These are phyloP conservation scores for Leishmania martiniquensis DNA, from an alignment of 208 protist species.

Conservation along the genomic window DNA sequence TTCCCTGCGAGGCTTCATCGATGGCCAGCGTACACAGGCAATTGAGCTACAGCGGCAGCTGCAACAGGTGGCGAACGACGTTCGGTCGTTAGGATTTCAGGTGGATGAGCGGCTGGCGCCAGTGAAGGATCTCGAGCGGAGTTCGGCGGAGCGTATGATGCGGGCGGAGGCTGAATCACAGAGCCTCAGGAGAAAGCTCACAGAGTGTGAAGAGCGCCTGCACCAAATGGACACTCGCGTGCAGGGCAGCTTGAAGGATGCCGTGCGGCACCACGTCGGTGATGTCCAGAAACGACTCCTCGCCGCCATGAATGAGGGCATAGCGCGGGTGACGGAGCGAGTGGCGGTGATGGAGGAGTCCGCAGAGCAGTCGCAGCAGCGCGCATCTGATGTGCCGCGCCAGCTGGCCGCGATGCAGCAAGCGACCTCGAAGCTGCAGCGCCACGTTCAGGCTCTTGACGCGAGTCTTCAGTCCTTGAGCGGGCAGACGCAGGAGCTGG, in stretches of 20 bases:
- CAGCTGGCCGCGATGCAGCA: slow-evolving; percentile 18
- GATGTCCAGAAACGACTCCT: slow-evolving; percentile 30
- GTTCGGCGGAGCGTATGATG: slow-evolving; percentile 28
- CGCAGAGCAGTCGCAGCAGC: slow-evolving; percentile 10
- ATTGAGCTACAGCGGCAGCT: slow-evolving; percentile 51
- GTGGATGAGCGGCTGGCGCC: slow-evolving; percentile 23
- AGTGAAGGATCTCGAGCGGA: slow-evolving; percentile 17
- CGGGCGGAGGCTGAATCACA: slow-evolving; percentile 24
- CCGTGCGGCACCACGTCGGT: slow-evolving; percentile 19
- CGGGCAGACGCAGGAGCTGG: slow-evolving; percentile 15
- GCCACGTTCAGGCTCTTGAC: slow-evolving; percentile 16
- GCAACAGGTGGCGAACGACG: slow-evolving; percentile 22
- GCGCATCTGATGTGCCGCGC: slow-evolving; percentile 2
- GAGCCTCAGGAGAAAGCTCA: slow-evolving; percentile 9
- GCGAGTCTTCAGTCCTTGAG: slow-evolving; percentile 13
- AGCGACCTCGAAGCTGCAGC: slow-evolving; percentile 3
- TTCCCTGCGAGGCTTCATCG: slow-evolving; percentile 14
- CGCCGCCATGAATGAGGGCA: slow-evolving; percentile 17
- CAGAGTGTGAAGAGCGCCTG: slow-evolving; percentile 25
- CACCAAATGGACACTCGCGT: slow-evolving; percentile 28
- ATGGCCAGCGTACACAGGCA: slow-evolving; percentile 41
- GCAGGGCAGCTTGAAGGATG: slow-evolving; percentile 35
- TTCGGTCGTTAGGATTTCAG: slow-evolving; percentile 6
- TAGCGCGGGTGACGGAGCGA: slow-evolving; percentile 14
- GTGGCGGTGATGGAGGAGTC: slow-evolving; percentile 13